These are phyloP conservation scores for Talaromyces marneffei DNA, from an alignment of 2,329 filamentous ascomycete species.

Conservation along the genomic window DNA sequence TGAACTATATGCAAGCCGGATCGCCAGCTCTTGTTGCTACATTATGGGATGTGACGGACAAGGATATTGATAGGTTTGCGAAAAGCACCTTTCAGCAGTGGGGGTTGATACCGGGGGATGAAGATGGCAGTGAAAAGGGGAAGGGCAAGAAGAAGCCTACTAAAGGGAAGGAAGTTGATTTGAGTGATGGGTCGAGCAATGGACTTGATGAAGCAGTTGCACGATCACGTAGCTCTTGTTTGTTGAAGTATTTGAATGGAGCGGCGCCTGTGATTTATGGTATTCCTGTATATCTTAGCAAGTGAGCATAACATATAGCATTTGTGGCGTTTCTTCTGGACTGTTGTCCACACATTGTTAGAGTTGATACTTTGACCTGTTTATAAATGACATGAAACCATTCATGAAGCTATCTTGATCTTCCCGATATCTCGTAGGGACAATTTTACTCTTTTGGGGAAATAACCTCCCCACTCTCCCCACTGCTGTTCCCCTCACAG, in stretches of 20 bases:
- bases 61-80: constrained; percentile 92
- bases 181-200: constrained; percentile 28
- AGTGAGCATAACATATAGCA: constrained; percentile 12
- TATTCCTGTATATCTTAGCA: constrained; percentile 74
- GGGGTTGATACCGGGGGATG: constrained; percentile 60
- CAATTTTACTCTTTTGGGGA: constrained; percentile 5
- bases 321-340: not conserved
- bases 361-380: not conserved
- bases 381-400: not conserved
- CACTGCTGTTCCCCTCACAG: constrained; percentile 5
- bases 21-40: constrained; percentile 83
- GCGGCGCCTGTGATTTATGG: constrained; percentile 93
- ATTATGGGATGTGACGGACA: constrained; percentile 96
- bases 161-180: constrained; percentile 10
- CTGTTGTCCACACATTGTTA: too few relatives aligned
- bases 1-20: constrained; percentile 87
- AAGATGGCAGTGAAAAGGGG: constrained; percentile 17
- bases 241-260: constrained; percentile 84
- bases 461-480: not conserved
- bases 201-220: constrained; percentile 77
- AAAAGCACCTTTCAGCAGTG: constrained; percentile 73
- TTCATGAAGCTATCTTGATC: not conserved
- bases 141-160: constrained; percentile 16
- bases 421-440: not conserved
- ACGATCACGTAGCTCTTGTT: constrained; percentile 68